These are phyloP conservation scores for Leptographium procerum DNA, from an alignment of 2,329 filamentous ascomycete species.

Conservation along the genomic window DNA sequence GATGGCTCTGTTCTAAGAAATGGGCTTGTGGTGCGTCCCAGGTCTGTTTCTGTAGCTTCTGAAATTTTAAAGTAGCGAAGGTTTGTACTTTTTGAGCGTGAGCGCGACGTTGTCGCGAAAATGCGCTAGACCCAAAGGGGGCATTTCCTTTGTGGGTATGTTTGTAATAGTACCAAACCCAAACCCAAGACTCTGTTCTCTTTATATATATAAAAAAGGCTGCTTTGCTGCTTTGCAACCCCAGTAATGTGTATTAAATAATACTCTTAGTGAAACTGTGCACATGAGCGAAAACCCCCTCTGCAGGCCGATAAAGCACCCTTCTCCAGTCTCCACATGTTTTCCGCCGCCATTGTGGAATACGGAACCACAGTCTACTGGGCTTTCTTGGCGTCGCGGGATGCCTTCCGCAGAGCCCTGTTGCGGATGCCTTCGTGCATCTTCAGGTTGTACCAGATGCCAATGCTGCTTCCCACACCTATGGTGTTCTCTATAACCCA, in stretches of 20 bases:
- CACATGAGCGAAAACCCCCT: too few species aligned
- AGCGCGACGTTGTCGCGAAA: slow-evolving; percentile 18
- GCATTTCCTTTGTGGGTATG: slow-evolving; percentile 4
- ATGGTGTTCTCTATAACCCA: slow-evolving; percentile 59
- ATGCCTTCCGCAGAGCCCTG: slow-evolving; percentile 72
- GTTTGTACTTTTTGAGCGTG: slow-evolving; percentile 7
- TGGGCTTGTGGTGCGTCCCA: background rate
- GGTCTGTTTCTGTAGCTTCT: slow-evolving; percentile 2
- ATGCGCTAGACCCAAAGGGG: slow-evolving; percentile 13
- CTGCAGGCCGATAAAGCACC: background rate
- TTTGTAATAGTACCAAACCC: too few species aligned
- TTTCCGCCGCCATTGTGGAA: background rate
- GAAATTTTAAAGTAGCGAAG: background rate
- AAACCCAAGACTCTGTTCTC: too few species aligned
- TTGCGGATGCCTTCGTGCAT: slow-evolving; percentile 79
- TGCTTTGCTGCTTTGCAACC: too few species aligned
- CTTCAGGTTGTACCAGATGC: slow-evolving; percentile 39
- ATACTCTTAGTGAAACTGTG: too few species aligned
- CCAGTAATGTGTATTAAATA: too few species aligned
- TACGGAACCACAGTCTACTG: background rate
- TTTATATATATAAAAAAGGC: too few species aligned
- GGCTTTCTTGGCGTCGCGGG: slow-evolving; percentile 64
- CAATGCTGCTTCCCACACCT: slow-evolving; percentile 35
- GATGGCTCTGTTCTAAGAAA: background rate
- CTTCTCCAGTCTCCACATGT: background rate